These are phyloP conservation scores for Lactifluus volemus DNA, from an alignment of 768 basidiomycete species.

Conservation along the genomic window DNA sequence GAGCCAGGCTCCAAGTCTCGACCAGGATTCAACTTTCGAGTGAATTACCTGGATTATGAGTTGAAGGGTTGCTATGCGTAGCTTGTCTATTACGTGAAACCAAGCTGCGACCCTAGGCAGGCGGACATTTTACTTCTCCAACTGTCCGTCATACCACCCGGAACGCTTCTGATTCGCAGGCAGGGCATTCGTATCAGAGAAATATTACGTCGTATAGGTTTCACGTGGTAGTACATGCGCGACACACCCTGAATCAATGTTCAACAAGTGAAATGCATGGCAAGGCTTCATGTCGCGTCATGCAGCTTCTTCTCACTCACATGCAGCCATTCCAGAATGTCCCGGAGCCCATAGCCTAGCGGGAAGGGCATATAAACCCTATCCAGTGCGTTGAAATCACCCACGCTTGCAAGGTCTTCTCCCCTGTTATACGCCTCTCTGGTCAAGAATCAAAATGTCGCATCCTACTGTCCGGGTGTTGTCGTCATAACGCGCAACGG, in stretches of 20 bases:
- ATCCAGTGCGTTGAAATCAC: background rate
- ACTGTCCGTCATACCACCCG: background rate
- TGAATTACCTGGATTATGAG: background rate
- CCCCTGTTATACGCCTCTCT: slow-evolving; percentile 8
- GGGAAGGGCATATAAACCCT: slow-evolving; percentile 7
- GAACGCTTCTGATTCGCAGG: background rate
- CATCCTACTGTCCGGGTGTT: slow-evolving; percentile 60
- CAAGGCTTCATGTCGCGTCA: slow-evolving; percentile 2
- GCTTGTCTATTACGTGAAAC: background rate
- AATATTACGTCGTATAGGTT: slow-evolving; percentile 12
- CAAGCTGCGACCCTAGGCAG: background rate
- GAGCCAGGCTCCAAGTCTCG: slow-evolving; percentile 3
- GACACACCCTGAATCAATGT: slow-evolving; percentile 13
- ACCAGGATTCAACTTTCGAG: background rate
- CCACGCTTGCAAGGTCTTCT: slow-evolving; percentile 18
- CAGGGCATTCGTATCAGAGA: background rate
- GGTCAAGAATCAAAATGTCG: slow-evolving; percentile 26
- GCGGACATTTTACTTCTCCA: background rate
- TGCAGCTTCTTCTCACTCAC: slow-evolving; percentile 5
- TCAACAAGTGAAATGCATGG: slow-evolving; percentile 15
- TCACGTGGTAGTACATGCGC: slow-evolving; percentile 15
- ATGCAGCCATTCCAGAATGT: slow-evolving; percentile 3
- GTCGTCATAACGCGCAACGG: slow-evolving; percentile 74
- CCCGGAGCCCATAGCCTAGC: slow-evolving; percentile 4
- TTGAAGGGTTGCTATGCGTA: slow-evolving; percentile 12